Percentiles rank a stretch among this genome's conserved stretches.
phyloP scores from a whole-genome alignment of 768 basidiomycete genomes.

The Suillus decipiens region DNA sequence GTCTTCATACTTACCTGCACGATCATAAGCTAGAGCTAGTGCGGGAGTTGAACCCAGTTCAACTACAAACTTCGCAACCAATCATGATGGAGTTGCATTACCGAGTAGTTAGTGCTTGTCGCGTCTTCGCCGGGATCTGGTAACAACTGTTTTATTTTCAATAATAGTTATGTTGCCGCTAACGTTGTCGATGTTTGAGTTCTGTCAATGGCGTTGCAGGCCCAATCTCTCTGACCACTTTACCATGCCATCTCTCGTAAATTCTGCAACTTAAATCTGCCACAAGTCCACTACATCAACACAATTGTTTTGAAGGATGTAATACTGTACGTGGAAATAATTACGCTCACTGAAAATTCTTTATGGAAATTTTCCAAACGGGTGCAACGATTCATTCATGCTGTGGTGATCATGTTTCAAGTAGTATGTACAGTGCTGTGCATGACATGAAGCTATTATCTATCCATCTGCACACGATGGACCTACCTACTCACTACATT shows the following conservation, averaged over 20 bases:
- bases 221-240: background rate
- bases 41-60: background rate
- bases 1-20: background rate
- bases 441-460: too few relatives aligned
- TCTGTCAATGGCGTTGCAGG: background rate
- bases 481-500: too few relatives aligned
- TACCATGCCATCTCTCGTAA: background rate
- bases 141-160: background rate
- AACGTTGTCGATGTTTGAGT: background rate
- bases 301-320: too few relatives aligned
- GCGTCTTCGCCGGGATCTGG: background rate
- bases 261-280: too few relatives aligned
- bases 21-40: background rate
- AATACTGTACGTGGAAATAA: too few relatives aligned
- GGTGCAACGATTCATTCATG: too few relatives aligned
- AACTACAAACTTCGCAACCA: background rate
- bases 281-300: too few relatives aligned
- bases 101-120: background rate
- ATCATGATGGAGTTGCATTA: background rate
- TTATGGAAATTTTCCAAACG: too few relatives aligned
- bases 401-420: too few relatives aligned
- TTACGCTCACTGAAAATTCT: too few relatives aligned
- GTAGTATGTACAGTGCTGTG: too few relatives aligned
- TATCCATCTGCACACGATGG: too few relatives aligned
- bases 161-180: background rate